Evolutionary conservation across 805 yeast genomes (phyloP), one percentile per base, ranked within the genome.

Genomic region (Ogataea henricii): DNA sequence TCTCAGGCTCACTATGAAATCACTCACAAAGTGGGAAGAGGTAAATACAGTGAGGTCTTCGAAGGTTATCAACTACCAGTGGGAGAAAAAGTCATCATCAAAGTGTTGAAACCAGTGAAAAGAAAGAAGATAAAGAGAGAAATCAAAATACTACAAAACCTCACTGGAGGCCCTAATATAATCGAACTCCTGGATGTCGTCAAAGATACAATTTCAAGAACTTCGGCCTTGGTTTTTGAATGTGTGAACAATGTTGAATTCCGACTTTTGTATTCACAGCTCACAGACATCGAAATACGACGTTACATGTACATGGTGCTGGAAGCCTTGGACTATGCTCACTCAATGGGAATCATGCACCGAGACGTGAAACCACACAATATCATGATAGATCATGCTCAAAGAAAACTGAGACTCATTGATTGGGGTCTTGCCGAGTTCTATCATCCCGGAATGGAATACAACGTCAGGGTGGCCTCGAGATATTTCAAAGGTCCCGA

Each of bases 341-440:
- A 91, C 68, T 87, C 96, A 10, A 87, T 87, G 89, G 97, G 97
- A 18, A 89, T 91, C 51, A 90, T 91, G 83, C 97, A 91, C 64
- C 77, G 97, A 64, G 97, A 91, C 68, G 96, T 91, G 47, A 91
- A 91, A 67, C 97, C 97, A 9, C 96, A 91, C 61, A 91, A 91
- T 67, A 87, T 91, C 54, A 91, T 91, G 96, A 91, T 91, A 57
- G 97, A 91, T 66, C 96, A 88, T 46, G 71, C 76, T 51, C 77
- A 75, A 52, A 82, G 71, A 66, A 81, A 79, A 60, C 70, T 91
- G 57, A 78, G 96, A 54, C 77, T 90, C 54, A 90, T 91, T 46
- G 97, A 91, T 68, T 91, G 97, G 97, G 97, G 97, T 6, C 71
- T 91, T 44, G 97, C 97, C 7, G 97, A 91, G 66, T 90, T 89